Evolutionary conservation across 2,329 filamentous ascomycete species (phyloP), one percentile per base, ranked within the genome.

Genomic region (Diplodia intermedia): DNA sequence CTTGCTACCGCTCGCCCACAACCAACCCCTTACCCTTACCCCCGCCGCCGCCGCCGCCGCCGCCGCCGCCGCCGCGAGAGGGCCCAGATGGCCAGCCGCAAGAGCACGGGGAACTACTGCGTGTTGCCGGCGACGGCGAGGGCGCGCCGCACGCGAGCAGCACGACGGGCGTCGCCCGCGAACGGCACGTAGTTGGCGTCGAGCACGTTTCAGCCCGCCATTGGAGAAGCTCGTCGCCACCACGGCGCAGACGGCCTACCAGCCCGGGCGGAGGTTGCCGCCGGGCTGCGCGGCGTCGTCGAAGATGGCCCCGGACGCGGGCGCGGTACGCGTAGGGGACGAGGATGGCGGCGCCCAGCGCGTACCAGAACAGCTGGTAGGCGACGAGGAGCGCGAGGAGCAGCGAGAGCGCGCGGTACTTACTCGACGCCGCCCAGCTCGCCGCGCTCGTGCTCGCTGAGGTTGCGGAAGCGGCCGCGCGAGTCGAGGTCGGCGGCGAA

Each of bases 111-210:
- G 72, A 89, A 90, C 0, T 87, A 90, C 0, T 87, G 86, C 4
- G 89, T 90, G 57, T 90, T 90, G 3, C 89, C 89, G 0, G 88
- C 88, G 5, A 90, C 79, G 63, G 89, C 86, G 69, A 90, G 76
- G 12, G 86, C 71, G 86, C 71, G 5, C 85, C 86, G 81, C 89
- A 80, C 0, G 79, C 79, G 15, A 84, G 71, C 4, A 84, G 74
- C 0, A 80, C 73, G 33, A 81, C 82, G 0, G 0, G 77, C 72
- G 63, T 79, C 75, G 38, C 72, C 78, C 67, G 81, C 78, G 29
- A 84, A 77, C 15, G 81, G 80, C 61, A 80, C 80, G 79, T 70
- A 71, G 70, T 71, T 73, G 40, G 56, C 15, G 38, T 73, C 68
- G n/a, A 73, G 62, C 1, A 73, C 49, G 68, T 43, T 43, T 80